Evolutionary conservation across 225 moss, liverwort and hornwort genomes (phyloP), one percentile per base, ranked within the genome.

Genomic region (Sphagnum tenellum): DNA sequence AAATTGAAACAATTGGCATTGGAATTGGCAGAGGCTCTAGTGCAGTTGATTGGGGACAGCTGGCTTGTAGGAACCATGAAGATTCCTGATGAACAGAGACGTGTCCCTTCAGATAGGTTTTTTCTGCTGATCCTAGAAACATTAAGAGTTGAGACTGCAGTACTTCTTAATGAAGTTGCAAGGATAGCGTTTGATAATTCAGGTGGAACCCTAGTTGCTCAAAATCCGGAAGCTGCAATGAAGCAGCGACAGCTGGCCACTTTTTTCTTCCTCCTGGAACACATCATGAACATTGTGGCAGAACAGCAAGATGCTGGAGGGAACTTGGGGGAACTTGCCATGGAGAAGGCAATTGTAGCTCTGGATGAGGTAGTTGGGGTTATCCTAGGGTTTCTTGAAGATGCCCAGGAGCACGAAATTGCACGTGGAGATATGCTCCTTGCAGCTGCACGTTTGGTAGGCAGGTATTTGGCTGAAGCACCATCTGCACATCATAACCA

Each of bases 401-500:
- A 87, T 73, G 90, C 98, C 53, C 76, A 93, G 90, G 82, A 65
- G 66, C 81, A 83, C 70, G 71, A 80, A 56, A 72, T 80, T 58
- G 71, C 59, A 73, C 72, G 76, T 75, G 98, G 93, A 64, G 79
- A 93, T 63, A 29, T 93, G 63, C 83, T 93, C 59, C 64, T 90
- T 60, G 93, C 87, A 65, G 74, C 85, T 72, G 87, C 89, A 69
- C 90, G 89, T 56, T 74, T 98, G 79, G 67, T 89, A 52, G 78
- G 93, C 83, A 85, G 95, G 75, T 96, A 85, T 77, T 81, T 90
- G 66, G 92, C 89, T 67, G 92, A 96, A 74, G 89, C 84, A 77
- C 92, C 92, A 64, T 62, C 78, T 64, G 89, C 98, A 62, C 90
- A 90, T 75, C 73, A 68, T 60, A 77, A 75, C 72, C 88, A 82